These are phyloP conservation scores for Rhodotorula taiwanensis DNA, from an alignment of 768 basidiomycete species.

Conservation along the genomic window DNA sequence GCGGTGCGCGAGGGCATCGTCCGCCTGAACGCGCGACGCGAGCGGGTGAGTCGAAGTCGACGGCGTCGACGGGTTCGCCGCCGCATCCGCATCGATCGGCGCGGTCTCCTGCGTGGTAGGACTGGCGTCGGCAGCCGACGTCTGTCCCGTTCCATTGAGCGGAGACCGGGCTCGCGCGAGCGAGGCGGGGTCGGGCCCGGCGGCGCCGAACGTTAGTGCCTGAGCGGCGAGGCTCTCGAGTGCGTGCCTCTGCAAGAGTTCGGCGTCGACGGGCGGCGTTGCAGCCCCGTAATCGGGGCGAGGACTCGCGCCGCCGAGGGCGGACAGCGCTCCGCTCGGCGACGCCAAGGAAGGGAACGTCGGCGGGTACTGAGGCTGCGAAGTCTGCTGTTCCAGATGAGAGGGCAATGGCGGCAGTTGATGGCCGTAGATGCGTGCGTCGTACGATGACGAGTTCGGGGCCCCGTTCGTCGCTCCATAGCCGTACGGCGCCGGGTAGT, in stretches of 20 bases:
- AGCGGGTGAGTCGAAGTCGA: neutral
- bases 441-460: neutral
- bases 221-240: conserved; percentile 19
- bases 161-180: neutral
- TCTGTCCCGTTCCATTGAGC: too few species aligned
- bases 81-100: too few species aligned
- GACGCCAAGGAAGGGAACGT: too few species aligned
- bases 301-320: neutral
- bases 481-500: conserved; percentile 15
- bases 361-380: neutral
- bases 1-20: neutral
- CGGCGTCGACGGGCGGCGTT: neutral
- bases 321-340: neutral
- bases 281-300: neutral
- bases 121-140: neutral
- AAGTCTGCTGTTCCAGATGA: neutral
- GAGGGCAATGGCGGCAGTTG: neutral
- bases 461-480: neutral
- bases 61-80: neutral
- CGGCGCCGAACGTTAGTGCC: conserved; percentile 15
- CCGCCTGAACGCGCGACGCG: neutral
- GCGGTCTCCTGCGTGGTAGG: too few species aligned
- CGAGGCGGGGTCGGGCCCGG: neutral
- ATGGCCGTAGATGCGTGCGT: neutral
- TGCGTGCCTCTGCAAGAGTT: conserved; percentile 3